phyloP scores from a whole-genome alignment of 495 filamentous ascomycete genomes.

The Trichocladium antarcticum region DNA sequence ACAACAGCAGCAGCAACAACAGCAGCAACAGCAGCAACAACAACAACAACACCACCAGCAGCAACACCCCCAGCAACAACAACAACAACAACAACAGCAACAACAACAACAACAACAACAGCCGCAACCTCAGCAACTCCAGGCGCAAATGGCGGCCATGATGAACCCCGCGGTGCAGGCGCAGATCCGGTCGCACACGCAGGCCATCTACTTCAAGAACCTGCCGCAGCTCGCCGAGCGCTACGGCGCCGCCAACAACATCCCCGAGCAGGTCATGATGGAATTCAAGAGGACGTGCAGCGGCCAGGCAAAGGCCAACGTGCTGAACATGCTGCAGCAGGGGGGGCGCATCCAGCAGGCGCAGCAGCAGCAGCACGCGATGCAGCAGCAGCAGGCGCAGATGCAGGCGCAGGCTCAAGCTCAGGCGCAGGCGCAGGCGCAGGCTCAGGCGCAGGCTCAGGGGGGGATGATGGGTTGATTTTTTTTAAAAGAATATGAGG shows the following conservation, averaged over 20 bases:
- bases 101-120: conserved; percentile 15
- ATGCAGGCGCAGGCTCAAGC: no score
- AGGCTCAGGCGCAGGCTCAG: not conserved
- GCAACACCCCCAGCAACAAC: conserved; percentile 23
- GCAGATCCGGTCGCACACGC: conserved; percentile 25
- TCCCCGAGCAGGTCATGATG: conserved; percentile 26
- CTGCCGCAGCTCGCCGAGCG: conserved; percentile 35
- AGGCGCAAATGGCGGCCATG: not conserved
- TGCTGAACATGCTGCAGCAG: not conserved
- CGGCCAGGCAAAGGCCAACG: conserved; percentile 17
- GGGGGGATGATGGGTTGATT: not conserved
- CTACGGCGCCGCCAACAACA: conserved; percentile 25
- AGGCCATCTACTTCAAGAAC: conserved; percentile 37
- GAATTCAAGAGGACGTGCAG: conserved; percentile 23
- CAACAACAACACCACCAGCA: conserved; percentile 32
- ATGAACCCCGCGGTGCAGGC: conserved; percentile 8
- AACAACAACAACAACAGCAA: conserved; percentile 26
- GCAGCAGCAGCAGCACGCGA: conserved; percentile 9
- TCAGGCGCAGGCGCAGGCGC: conserved; percentile 21
- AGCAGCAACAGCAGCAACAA: conserved; percentile 29
- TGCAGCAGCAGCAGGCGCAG: conserved; percentile 17
- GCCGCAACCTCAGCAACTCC: not conserved
- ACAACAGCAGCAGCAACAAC: conserved; percentile 23
- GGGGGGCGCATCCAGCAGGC: conserved; percentile 15
- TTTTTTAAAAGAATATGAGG: no score